Evolutionary conservation across 148 eudicot species (phyloP).

Genomic region (Rhododendron williamsianum): DNA sequence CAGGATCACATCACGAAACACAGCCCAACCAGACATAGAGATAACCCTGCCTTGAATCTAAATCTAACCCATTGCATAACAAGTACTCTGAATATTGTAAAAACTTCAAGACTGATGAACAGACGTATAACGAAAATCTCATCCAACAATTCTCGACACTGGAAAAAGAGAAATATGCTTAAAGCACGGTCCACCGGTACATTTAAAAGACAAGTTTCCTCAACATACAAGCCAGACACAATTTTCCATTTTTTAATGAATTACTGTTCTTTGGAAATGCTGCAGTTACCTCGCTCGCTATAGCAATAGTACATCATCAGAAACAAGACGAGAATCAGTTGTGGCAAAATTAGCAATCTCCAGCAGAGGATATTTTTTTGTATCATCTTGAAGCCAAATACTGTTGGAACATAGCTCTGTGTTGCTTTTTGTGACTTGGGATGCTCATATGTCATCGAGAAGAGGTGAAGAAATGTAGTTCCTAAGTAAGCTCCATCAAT

Average conservation of each 20-base stretch:
- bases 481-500: conserved; percentile 70
- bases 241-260: conserved; percentile 2
- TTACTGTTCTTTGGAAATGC: not conserved
- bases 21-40: not conserved
- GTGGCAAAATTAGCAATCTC: not conserved
- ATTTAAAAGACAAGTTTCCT: not conserved
- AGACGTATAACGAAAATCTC: not conserved
- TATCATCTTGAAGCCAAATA: conserved; percentile 64
- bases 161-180: not conserved
- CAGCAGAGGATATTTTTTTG: not conserved
- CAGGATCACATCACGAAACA: not conserved
- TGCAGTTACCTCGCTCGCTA: not conserved
- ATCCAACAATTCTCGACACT: not conserved
- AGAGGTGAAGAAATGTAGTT: conserved; percentile 69
- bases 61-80: not conserved
- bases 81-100: not conserved
- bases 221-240: not conserved
- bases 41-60: not conserved
- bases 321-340: not conserved
- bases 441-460: conserved; percentile 60
- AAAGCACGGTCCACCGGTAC: not conserved
- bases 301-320: not conserved
- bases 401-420: conserved; percentile 51
- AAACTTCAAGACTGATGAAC: not conserved
- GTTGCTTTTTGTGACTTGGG: conserved; percentile 52